Percentiles rank a stretch among this genome's conserved stretches.
These are phyloP conservation scores for Candida maesae DNA, from an alignment of 805 yeast genomes.

Conservation along the genomic window DNA sequence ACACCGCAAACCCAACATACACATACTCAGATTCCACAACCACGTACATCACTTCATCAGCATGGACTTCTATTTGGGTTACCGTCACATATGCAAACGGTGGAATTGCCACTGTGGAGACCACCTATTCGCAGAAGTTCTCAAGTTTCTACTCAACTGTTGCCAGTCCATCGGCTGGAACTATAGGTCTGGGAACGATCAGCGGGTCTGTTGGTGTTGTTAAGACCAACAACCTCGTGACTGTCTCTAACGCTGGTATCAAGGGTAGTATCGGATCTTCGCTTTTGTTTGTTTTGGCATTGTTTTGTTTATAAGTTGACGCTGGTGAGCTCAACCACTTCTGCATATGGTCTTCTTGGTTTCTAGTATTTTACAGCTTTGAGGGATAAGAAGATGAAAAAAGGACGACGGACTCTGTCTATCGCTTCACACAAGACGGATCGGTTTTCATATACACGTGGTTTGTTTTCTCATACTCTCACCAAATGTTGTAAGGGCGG, in stretches of 20 bases:
- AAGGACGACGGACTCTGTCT: too few relatives aligned
- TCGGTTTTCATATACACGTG: too few relatives aligned
- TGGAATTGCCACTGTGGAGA: constrained; percentile 42
- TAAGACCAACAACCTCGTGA: constrained; percentile 41
- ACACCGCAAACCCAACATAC: constrained; percentile 23
- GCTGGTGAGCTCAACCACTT: too few relatives aligned
- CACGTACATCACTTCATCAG: constrained; percentile 28
- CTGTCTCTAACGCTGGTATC: constrained; percentile 26
- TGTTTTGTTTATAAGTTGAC: constrained; percentile 21
- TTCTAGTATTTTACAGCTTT: too few relatives aligned
- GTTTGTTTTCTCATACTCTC: too few relatives aligned
- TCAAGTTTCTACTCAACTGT: constrained; percentile 41
- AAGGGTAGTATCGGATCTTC: constrained; percentile 13
- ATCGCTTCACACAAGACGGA: too few relatives aligned
- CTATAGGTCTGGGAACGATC: constrained; percentile 74
- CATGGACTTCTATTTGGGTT: constrained; percentile 44
- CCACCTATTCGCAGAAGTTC: constrained; percentile 55
- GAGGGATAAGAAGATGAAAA: too few relatives aligned
- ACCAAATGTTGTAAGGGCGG: too few relatives aligned
- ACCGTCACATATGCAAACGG: constrained; percentile 46
- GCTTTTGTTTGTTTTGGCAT: constrained; percentile 17
- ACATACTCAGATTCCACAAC: constrained; percentile 29
- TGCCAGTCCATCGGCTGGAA: constrained; percentile 53
- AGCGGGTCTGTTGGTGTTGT: constrained; percentile 66
- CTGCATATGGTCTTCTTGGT: too few relatives aligned